phyloP scores from a whole-genome alignment of 495 filamentous ascomycete genomes.

The Aspergillus egyptiacus region DNA sequence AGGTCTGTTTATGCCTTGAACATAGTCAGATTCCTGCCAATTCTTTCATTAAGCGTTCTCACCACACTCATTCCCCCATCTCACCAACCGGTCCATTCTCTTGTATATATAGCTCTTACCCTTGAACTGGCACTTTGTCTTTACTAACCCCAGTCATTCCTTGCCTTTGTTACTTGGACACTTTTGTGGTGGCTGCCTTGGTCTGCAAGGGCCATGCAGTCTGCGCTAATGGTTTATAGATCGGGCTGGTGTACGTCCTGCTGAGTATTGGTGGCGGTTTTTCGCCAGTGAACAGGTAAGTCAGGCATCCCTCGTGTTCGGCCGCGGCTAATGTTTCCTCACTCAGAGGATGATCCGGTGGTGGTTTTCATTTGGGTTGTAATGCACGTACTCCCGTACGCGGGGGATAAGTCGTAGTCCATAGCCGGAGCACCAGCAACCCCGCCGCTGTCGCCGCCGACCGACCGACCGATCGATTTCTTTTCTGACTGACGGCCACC shows the following conservation, averaged over 20 bases:
- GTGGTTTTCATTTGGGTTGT: conserved; percentile 18
- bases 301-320: not conserved
- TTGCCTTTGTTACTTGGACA: not conserved
- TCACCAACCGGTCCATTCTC: not conserved
- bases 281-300: conserved; percentile 4
- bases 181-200: conserved; percentile 7
- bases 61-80: not conserved
- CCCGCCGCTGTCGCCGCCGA: not conserved
- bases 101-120: not conserved
- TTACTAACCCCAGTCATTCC: too few relatives aligned
- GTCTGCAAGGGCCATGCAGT: conserved; percentile 12
- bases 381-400: conserved; percentile 13
- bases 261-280: conserved; percentile 12
- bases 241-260: conserved; percentile 14
- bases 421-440: conserved; percentile 12
- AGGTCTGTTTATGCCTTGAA: conserved; percentile 10
- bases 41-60: conserved; percentile 6
- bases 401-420: conserved; percentile 15
- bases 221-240: conserved; percentile 19
- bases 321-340: not conserved
- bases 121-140: too few relatives aligned
- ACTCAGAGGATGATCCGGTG: conserved; percentile 4
- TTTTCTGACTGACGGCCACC: not conserved
- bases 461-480: not conserved
- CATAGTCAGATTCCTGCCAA: not conserved